phyloP scores from a whole-genome alignment of 306 rosid species.

The Lithocarpus polystachyus region DNA sequence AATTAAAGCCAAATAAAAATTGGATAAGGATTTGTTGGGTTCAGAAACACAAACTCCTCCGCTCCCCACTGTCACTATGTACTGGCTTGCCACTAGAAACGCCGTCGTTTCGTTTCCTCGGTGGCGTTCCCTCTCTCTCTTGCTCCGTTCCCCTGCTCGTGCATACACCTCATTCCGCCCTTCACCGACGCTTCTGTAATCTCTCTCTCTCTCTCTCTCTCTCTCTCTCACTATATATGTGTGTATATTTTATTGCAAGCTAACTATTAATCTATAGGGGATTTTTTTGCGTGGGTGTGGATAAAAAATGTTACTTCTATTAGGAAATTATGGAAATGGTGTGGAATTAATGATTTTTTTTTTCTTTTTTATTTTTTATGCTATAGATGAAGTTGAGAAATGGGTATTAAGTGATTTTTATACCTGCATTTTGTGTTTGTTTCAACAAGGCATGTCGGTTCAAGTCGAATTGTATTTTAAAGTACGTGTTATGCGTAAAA shows the following conservation, averaged over 20 bases:
- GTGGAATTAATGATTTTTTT: background rate
- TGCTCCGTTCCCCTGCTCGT: slow-evolving; percentile 36
- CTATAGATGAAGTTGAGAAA: background rate
- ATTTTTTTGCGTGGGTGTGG: too few relatives aligned
- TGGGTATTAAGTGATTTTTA: background rate
- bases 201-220: slow-evolving; percentile 19
- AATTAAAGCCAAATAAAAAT: too few relatives aligned
- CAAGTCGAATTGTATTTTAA: background rate
- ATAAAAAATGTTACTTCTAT: background rate
- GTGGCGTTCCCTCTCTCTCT: slow-evolving; percentile 50
- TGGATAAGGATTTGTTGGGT: too few relatives aligned
- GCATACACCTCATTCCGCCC: slow-evolving; percentile 38
- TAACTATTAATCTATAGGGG: too few relatives aligned
- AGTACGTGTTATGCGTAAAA: background rate
- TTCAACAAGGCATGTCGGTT: background rate
- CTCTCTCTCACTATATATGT: background rate
- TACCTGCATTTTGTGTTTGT: background rate
- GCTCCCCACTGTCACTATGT: slow-evolving; percentile 33
- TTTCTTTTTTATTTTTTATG: background rate
- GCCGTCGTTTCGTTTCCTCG: slow-evolving; percentile 48
- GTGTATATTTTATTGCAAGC: background rate
- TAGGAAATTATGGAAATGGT: background rate
- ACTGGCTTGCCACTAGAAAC: slow-evolving; percentile 53
- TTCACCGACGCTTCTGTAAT: slow-evolving; percentile 49
- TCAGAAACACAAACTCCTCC: background rate